Evolutionary conservation across 1,284 basidiomycete genomes (phyloP), one percentile per base, ranked within the genome.

Genomic region (Puccinia brachypodii): DNA sequence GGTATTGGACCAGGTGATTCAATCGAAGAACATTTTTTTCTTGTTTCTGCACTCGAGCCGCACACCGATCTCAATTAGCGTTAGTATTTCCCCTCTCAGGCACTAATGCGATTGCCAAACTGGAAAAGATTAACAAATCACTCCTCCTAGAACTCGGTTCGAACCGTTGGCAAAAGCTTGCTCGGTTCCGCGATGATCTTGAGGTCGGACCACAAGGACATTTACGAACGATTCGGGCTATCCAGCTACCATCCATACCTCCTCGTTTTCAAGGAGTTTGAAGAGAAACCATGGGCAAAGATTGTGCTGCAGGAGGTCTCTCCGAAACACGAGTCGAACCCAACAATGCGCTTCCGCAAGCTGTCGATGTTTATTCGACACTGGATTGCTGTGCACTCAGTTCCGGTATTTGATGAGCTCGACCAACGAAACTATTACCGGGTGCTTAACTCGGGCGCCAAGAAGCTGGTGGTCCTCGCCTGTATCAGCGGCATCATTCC

Each of bases 401-500:
- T 81, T 6, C 50, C 53, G 38, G n/a, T 81, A 2, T 3, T 81
- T 14, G 44, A 56, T 25, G 78, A 81, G 31, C 38, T 81, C 16
- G 58, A 58, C 47, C 38, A n/a, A 2, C 14, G 16, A 22, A 73
- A 73, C 25, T 81, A 62, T 47, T 25, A 50, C 42, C 14, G 40
- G n/a, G 33, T 81, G 0, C 62, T 81, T 28, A 62, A 50, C 16
- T 50, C 50, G 2, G 44, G 44, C 0, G 28, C n/a, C 25, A 42
- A 71, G 44, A 73, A 73, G 38, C 36, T 81, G 25, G 78, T 81
- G 14, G 78, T 81, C 19, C 16, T 81, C 14, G 78, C 68, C 3
- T 62, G 56, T 33, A 22, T 81, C n/a, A 72, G 69, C 22, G 56
- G 33, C 9, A 60, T 58, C 9, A 13, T 44, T 19, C 40, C 56